Evolutionary conservation across 225 moss, liverwort and hornwort species (phyloP).

Genomic region (Sphagnum contortum): DNA sequence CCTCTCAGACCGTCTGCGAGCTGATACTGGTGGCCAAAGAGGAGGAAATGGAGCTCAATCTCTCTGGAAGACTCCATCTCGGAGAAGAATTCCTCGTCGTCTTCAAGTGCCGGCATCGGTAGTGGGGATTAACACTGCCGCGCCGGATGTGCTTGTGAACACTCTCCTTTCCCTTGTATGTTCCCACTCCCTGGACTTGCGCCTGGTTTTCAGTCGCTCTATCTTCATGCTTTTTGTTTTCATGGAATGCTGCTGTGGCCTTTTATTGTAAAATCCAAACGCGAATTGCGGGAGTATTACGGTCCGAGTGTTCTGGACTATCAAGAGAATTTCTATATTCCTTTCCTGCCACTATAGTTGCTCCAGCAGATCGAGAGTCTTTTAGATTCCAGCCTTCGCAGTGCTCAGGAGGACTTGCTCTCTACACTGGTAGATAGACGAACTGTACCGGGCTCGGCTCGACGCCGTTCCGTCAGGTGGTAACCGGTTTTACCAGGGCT

Average conservation of each 20-base stretch:
- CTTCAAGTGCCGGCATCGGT: neutral
- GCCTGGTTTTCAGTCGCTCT: neutral
- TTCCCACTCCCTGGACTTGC: neutral
- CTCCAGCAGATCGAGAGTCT: too few species aligned
- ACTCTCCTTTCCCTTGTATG: slow-evolving; percentile 35
- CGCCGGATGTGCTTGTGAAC: slow-evolving; percentile 33
- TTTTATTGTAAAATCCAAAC: neutral
- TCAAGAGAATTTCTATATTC: neutral
- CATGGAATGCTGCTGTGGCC: neutral
- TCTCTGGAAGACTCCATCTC: too few species aligned
- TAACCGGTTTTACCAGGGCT: too few species aligned
- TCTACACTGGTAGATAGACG: too few species aligned
- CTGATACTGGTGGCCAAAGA: too few species aligned
- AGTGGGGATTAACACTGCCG: slow-evolving; percentile 21
- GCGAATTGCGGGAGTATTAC: neutral
- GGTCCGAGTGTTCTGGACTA: neutral
- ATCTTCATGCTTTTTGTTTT: too few species aligned
- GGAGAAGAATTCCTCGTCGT: neutral
- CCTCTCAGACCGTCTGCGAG: too few species aligned
- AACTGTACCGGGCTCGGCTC: too few species aligned
- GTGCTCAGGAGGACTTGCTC: too few species aligned
- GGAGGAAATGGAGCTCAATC: too few species aligned
- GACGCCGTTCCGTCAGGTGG: too few species aligned
- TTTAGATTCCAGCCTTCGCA: too few species aligned
- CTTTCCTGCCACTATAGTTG: neutral